A percentile compares a stretch with the other conserved stretches of the same genome.
These are phyloP conservation scores for Neurospora africana DNA, from an alignment of 495 filamentous ascomycete species.

Conservation along the genomic window DNA sequence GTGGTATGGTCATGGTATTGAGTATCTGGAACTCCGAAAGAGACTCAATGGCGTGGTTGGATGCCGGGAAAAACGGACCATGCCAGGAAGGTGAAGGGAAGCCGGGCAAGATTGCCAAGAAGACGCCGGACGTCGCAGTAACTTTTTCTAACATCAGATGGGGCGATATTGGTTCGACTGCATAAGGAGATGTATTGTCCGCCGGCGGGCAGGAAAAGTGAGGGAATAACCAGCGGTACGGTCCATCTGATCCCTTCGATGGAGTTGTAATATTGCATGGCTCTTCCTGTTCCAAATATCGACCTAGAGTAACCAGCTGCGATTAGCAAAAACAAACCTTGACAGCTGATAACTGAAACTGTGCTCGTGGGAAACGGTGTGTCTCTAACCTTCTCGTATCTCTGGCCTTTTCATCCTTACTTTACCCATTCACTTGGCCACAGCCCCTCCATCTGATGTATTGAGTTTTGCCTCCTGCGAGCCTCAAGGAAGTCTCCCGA, in stretches of 20 bases:
- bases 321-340: not conserved
- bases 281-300: not conserved
- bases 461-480: not conserved
- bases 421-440: not conserved
- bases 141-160: constrained; percentile 55
- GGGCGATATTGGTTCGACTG: constrained; percentile 50
- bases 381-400: not conserved
- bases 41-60: constrained; percentile 56
- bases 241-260: not conserved
- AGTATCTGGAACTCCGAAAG: constrained; percentile 52
- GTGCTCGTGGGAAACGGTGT: not conserved
- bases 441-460: not conserved
- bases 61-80: constrained; percentile 44
- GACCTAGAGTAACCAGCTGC: not conserved
- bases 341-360: not conserved
- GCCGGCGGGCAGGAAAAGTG: not conserved
- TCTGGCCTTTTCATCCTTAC: not conserved
- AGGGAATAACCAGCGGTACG: not conserved
- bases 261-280: not conserved
- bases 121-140: constrained; percentile 39
- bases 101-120: constrained; percentile 37
- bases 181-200: not conserved
- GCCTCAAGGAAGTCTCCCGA: not conserved
- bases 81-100: constrained; percentile 45
- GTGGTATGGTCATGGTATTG: constrained; percentile 59